These are phyloP conservation scores for Penicillium riverlandense DNA, from an alignment of 495 filamentous ascomycete species.

Conservation along the genomic window DNA sequence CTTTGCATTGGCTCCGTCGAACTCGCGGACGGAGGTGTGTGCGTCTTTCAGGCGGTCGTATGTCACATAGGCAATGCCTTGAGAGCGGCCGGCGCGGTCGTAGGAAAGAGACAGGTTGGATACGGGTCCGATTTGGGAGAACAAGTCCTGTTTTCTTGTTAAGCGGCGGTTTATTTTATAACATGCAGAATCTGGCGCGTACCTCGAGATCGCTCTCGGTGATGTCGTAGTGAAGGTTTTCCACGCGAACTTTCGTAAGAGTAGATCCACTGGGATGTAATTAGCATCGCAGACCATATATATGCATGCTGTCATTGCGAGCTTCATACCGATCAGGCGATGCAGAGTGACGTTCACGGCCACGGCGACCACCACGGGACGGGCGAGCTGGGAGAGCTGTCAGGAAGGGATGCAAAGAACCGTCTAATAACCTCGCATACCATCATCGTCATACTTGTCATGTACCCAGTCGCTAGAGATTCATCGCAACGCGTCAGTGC, in stretches of 20 bases:
- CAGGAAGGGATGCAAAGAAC: slow-evolving; percentile 7
- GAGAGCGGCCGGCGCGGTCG: slow-evolving; percentile 85
- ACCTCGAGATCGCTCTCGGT: slow-evolving; percentile 82
- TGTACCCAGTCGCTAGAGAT: slow-evolving; percentile 77
- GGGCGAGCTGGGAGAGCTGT: slow-evolving; percentile 27
- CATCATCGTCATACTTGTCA: slow-evolving; percentile 70
- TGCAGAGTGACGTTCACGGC: slow-evolving; percentile 35
- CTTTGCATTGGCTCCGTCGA: slow-evolving; percentile 85
- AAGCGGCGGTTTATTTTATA: background rate
- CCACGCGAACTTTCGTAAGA: slow-evolving; percentile 72
- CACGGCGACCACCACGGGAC: slow-evolving; percentile 31
- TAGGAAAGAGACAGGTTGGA: slow-evolving; percentile 65
- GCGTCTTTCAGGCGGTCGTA: slow-evolving; percentile 67
- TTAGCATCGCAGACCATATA: slow-evolving; percentile 7
- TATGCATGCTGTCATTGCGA: background rate
- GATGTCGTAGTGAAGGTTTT: slow-evolving; percentile 92
- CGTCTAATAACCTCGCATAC: slow-evolving; percentile 26
- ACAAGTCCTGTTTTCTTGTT: slow-evolving; percentile 56
- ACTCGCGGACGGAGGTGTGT: slow-evolving; percentile 66
- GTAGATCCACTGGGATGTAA: slow-evolving; percentile 23
- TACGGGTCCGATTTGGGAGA: slow-evolving; percentile 69
- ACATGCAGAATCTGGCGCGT: slow-evolving; percentile 12
- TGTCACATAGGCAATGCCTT: slow-evolving; percentile 79
- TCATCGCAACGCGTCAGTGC: slow-evolving; percentile 7
- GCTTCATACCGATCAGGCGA: slow-evolving; percentile 44